phyloP scores from a whole-genome alignment of 108 stramenopile genomes.

The Ochromonas danica region DNA sequence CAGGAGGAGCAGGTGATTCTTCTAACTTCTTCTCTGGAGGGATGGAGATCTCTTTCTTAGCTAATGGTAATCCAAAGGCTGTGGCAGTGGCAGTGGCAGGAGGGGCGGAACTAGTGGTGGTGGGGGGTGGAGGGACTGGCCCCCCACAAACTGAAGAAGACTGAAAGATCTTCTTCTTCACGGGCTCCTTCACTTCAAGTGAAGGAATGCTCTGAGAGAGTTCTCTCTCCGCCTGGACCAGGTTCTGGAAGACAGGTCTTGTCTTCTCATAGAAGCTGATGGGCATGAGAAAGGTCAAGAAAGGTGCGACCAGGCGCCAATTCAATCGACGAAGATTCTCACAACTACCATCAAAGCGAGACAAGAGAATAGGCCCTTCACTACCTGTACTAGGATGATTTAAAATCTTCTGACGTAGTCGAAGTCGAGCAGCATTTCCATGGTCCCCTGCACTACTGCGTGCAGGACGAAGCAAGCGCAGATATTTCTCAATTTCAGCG shows the following conservation, averaged over 20 bases:
- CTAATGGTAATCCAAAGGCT: too few species aligned
- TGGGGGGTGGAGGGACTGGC: too few species aligned
- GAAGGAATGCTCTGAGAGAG: too few species aligned
- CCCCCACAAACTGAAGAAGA: too few species aligned
- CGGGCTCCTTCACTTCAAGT: too few species aligned
- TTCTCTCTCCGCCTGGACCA: too few species aligned
- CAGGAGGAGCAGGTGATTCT: too few species aligned
- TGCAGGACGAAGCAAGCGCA: neutral
- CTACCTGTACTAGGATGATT: slow-evolving; percentile 3
- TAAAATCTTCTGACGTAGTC: slow-evolving; percentile 3
- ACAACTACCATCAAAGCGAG: neutral
- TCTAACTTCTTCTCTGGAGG: too few species aligned
- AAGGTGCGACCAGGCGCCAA: neutral
- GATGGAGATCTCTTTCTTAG: too few species aligned
- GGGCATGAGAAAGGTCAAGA: slow-evolving; percentile 5
- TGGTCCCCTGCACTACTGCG: neutral
- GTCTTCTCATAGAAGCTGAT: neutral
- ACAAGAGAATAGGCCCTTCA: neutral
- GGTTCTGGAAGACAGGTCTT: too few species aligned
- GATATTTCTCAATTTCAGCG: neutral
- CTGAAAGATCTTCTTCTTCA: too few species aligned
- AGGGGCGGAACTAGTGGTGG: neutral
- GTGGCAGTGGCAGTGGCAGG: too few species aligned
- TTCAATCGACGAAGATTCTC: neutral
- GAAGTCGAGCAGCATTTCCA: neutral